Base-by-base conservation (phyloP, 78 protist genomes). In the Chrysochromulina parva region DNA sequence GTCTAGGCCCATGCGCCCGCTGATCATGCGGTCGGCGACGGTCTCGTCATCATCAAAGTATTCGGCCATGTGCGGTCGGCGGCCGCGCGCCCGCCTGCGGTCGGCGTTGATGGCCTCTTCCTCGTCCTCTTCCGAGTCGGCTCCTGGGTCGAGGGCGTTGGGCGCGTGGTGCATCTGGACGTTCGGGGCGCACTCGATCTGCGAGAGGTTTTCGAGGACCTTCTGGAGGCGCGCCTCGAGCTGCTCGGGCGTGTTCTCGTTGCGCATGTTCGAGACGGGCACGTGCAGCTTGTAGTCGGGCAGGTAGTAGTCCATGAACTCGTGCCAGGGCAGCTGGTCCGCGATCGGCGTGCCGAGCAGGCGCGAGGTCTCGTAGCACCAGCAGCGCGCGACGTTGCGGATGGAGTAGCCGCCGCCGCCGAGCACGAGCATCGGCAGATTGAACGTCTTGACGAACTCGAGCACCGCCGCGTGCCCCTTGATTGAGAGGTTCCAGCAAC, bases 331-430 rank as follows among this genome's bases (percentile, higher is more conserved):
- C 48, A 98, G 88, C 78, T 96, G 38, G 82, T 74, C 82, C 55
- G 82, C 38, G 55, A 74, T 74, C 11, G 53, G 55, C 82, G 38
- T 53, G 82, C 91, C 96, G 7, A 93, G 90, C 10, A 89, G 62
- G 66, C 94, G 80, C 14, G 97, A 91, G 24, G 98, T 98, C 90
- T 98, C 99, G 86, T 96, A 92, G 13, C 98, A 88, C 99, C 99
- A 99, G 92, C 99, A 98, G 22, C 99, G 93, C 88, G 73, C 97
- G 19, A 98, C 99, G 57, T 98, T 98, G 22, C 98, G 92, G 52
- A 98, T 94, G 3, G 99, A 97, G 93, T 99, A 99, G 28, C 99
- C 99, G 52, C 99, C 99, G 24, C 99, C 99, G 47, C 99, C 99
- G 38, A 99, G 95, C 24, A 99, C 91, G 71, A 99, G 82, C 16